Percentiles rank a stretch among this genome's conserved stretches.
Evolutionary conservation across 768 basidiomycete species (phyloP).

Genomic region (Tulasnella sp.): DNA sequence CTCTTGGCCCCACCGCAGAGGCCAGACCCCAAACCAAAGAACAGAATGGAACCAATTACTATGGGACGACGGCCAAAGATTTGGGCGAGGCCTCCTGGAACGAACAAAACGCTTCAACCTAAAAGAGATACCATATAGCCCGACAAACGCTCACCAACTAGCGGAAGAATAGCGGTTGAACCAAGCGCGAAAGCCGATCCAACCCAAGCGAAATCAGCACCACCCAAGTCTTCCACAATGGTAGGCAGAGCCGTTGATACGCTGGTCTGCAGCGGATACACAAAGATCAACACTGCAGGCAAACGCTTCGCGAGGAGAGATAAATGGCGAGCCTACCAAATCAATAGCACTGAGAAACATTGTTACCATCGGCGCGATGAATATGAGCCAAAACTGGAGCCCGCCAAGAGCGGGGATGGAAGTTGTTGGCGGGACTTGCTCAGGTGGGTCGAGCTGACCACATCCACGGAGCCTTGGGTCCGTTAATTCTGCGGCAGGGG

Average conservation of each 20-base stretch:
- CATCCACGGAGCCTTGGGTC: too few relatives aligned
- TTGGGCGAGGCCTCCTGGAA: slow-evolving; percentile 35
- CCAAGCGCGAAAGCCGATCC: slow-evolving; percentile 34
- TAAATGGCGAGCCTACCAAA: not conserved
- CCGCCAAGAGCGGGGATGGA: not conserved
- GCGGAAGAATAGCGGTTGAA: slow-evolving; percentile 38
- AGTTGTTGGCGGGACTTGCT: not conserved
- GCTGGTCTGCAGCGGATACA: slow-evolving; percentile 11
- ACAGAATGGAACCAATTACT: slow-evolving; percentile 36
- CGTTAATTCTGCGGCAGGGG: too few relatives aligned
- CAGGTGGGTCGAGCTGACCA: not conserved
- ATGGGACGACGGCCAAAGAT: slow-evolving; percentile 42
- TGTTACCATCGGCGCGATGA: slow-evolving; percentile 10
- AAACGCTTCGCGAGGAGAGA: too few relatives aligned
- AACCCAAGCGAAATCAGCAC: slow-evolving; percentile 32
- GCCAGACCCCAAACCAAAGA: slow-evolving; percentile 44
- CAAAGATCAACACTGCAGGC: not conserved
- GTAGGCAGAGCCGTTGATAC: slow-evolving; percentile 29
- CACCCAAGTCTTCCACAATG: slow-evolving; percentile 27
- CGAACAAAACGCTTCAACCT: not conserved
- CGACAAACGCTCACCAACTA: slow-evolving; percentile 39
- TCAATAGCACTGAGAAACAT: slow-evolving; percentile 23
- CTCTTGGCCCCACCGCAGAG: slow-evolving; percentile 42
- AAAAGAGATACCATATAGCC: not conserved
- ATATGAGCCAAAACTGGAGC: slow-evolving; percentile 19